Percentiles rank a stretch among this genome's conserved stretches.
phyloP scores from a whole-genome alignment of 805 yeast genomes.

The Hemisphaericaspora nanyangensis region DNA sequence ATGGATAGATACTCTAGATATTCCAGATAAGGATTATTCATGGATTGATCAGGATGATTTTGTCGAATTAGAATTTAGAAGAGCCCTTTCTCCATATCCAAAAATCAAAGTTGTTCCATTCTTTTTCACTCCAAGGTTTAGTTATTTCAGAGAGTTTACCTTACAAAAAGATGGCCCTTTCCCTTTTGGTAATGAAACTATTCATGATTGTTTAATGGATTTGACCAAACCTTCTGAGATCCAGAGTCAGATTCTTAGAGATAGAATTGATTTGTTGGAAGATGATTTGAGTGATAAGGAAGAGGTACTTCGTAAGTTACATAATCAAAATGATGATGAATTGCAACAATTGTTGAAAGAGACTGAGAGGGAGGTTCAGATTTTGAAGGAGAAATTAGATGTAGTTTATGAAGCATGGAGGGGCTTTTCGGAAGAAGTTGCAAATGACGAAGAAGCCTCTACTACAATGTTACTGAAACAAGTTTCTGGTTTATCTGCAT shows the following conservation, averaged over 20 bases:
- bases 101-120: slow-evolving; percentile 45
- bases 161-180: slow-evolving; percentile 40
- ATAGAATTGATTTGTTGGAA: slow-evolving; percentile 14
- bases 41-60: slow-evolving; percentile 83
- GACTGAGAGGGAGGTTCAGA: slow-evolving; percentile 6
- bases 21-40: slow-evolving; percentile 26
- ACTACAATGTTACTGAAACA: slow-evolving; percentile 7
- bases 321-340: slow-evolving; percentile 8
- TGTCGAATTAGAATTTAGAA: slow-evolving; percentile 58
- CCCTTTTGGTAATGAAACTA: slow-evolving; percentile 59
- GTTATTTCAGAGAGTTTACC: slow-evolving; percentile 54
- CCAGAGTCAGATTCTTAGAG: slow-evolving; percentile 42
- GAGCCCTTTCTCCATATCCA: slow-evolving; percentile 39
- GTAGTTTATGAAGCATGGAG: slow-evolving; percentile 24
- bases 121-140: slow-evolving; percentile 52
- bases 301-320: slow-evolving; percentile 18
- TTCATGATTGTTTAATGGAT: slow-evolving; percentile 66
- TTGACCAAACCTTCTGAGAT: slow-evolving; percentile 51
- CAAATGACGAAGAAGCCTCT: background rate
- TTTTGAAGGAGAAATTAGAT: slow-evolving; percentile 18
- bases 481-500: slow-evolving; percentile 21
- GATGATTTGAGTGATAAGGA: slow-evolving; percentile 26
- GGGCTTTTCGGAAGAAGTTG: slow-evolving; percentile 14
- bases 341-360: slow-evolving; percentile 6
- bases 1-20: slow-evolving; percentile 23